Percentiles rank a stretch among this genome's conserved stretches.
phyloP scores from a whole-genome alignment of 768 basidiomycete species.

The Pleurotus tuoliensis region DNA sequence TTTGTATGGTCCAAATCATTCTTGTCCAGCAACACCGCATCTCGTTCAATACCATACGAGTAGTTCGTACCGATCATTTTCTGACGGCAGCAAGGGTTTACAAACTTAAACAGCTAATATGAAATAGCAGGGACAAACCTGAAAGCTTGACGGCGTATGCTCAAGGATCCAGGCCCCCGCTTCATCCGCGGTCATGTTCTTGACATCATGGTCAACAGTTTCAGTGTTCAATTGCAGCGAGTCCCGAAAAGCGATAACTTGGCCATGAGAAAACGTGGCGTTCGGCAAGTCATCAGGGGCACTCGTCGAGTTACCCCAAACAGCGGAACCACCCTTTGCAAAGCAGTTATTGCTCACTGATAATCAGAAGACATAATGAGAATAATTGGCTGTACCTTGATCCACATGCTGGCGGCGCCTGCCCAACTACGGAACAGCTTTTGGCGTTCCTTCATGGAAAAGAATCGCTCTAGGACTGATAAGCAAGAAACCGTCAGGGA shows the following conservation, averaged over 20 bases:
- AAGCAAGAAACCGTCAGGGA: not conserved
- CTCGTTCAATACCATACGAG: slow-evolving; percentile 82
- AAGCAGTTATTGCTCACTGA: not conserved
- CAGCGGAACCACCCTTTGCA: slow-evolving; percentile 66
- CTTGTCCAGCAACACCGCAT: slow-evolving; percentile 54
- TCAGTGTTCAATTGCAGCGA: slow-evolving; percentile 16
- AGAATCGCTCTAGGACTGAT: slow-evolving; percentile 80
- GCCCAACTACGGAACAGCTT: slow-evolving; percentile 93
- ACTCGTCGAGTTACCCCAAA: slow-evolving; percentile 75
- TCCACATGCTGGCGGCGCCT: slow-evolving; percentile 90
- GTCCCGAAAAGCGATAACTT: slow-evolving; percentile 76
- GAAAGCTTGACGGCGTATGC: slow-evolving; percentile 80
- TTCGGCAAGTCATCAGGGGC: slow-evolving; percentile 77
- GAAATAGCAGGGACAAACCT: slow-evolving; percentile 36
- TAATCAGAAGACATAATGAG: not conserved
- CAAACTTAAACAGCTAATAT: not conserved
- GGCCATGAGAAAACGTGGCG: slow-evolving; percentile 64
- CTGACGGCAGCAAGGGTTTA: slow-evolving; percentile 27
- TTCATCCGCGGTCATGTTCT: slow-evolving; percentile 76
- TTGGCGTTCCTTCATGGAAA: slow-evolving; percentile 85
- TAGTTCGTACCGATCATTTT: slow-evolving; percentile 85
- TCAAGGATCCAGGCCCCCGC: slow-evolving; percentile 77
- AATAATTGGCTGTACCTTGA: slow-evolving; percentile 56
- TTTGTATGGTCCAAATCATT: slow-evolving; percentile 77
- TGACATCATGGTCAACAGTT: slow-evolving; percentile 15